Conservation (phyloP, 2,329 filamentous ascomycete genomes). For the Stemphylium beticola region DNA sequence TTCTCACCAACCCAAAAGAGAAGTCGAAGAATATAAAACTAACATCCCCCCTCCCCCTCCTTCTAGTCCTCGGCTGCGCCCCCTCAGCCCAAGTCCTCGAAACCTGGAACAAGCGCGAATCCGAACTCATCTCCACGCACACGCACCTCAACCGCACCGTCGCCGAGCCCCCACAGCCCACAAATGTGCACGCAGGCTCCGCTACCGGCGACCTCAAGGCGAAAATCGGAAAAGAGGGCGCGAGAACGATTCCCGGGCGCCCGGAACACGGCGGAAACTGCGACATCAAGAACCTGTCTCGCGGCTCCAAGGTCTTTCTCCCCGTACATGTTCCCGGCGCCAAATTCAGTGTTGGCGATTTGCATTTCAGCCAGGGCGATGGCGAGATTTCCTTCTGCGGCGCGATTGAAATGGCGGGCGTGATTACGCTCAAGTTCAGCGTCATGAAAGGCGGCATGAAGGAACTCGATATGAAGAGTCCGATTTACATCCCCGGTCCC, state of each 20-base stretch:
- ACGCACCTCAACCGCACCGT: constrained; percentile 68
- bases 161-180: constrained; percentile 75
- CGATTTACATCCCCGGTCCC: constrained; percentile 84
- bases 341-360: constrained; percentile 87
- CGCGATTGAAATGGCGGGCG: constrained; percentile 92
- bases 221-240: constrained; percentile 78
- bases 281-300: constrained; percentile 85
- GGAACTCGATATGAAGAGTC: constrained; percentile 77
- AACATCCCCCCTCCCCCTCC: background rate
- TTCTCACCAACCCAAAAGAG: background rate
- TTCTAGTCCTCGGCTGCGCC: constrained; percentile 69
- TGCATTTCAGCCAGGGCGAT: constrained; percentile 88
- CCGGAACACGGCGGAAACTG: constrained; percentile 91
- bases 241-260: constrained; percentile 81
- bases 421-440: constrained; percentile 88
- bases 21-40: background rate
- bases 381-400: constrained; percentile 80
- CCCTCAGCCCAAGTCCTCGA: constrained; percentile 78
- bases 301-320: constrained; percentile 82
- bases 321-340: constrained; percentile 86
- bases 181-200: constrained; percentile 74
- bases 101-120: constrained; percentile 85
- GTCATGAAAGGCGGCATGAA: constrained; percentile 82
- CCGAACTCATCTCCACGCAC: constrained; percentile 74
- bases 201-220: constrained; percentile 64